Conservation (phyloP, 1,139 yeast genomes). For the Wickerhamomyces sp. region DNA sequence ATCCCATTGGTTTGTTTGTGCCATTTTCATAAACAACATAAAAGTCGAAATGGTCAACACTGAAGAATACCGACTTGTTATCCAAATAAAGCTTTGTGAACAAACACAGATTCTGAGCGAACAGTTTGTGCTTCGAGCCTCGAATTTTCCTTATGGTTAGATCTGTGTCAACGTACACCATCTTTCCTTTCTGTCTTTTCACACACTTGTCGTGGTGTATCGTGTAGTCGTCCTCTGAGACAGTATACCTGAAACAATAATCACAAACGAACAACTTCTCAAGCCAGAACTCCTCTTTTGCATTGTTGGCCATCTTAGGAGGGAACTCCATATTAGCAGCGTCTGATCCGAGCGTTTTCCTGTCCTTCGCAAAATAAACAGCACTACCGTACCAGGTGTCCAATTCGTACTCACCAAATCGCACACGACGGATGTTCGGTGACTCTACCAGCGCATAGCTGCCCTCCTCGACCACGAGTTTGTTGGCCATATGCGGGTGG, state of each 20-base stretch:
- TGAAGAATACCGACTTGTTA: constrained; percentile 81
- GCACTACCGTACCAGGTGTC: constrained; percentile 85
- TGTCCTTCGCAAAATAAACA: constrained; percentile 52
- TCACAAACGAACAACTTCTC: constrained; percentile 69
- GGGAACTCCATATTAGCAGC: constrained; percentile 7
- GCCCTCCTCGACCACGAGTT: constrained; percentile 25
- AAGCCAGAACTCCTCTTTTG: constrained; percentile 40
- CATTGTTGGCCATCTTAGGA: constrained; percentile 6
- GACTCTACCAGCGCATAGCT: constrained; percentile 55
- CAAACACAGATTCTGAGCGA: constrained; percentile 76
- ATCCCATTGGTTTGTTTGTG: constrained; percentile 65
- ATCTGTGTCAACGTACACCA: constrained; percentile 59
- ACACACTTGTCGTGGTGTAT: constrained; percentile 46
- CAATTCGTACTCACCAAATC: constrained; percentile 59
- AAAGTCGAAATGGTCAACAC: constrained; percentile 74
- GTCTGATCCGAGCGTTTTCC: constrained; percentile 26
- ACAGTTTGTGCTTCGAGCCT: constrained; percentile 59
- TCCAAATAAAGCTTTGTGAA: constrained; percentile 89
- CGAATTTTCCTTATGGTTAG: constrained; percentile 58
- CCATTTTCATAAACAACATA: constrained; percentile 59
- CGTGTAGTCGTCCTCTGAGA: constrained; percentile 32
- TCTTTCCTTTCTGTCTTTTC: constrained; percentile 46
- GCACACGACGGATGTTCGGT: constrained; percentile 61
- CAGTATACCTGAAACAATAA: constrained; percentile 76
- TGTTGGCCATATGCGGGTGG: constrained; percentile 9